Evolutionary conservation across 805 yeast species (phyloP).

Genomic region (Cyberlindnera saturnus): DNA sequence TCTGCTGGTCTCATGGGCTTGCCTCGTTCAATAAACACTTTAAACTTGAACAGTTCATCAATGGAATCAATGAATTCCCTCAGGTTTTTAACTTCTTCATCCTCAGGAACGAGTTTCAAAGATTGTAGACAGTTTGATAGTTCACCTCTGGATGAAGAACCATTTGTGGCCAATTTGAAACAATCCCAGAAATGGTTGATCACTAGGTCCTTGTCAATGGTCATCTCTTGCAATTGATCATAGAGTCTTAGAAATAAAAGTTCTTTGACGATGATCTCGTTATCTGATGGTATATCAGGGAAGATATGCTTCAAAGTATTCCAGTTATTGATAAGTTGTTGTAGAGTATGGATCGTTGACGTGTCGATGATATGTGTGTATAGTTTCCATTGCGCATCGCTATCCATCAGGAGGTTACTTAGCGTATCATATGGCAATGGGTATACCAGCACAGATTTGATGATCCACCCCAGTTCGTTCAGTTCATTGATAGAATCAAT

Average conservation of each 20-base stretch:
- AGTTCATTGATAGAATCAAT: too few species aligned
- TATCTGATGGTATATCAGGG: slow-evolving; percentile 4
- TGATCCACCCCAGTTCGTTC: not conserved
- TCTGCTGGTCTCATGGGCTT: slow-evolving; percentile 35
- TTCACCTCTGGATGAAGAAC: slow-evolving; percentile 32
- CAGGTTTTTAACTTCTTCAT: slow-evolving; percentile 11
- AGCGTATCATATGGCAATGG: slow-evolving; percentile 8
- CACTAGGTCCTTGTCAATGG: slow-evolving; percentile 13
- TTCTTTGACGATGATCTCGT: slow-evolving; percentile 19
- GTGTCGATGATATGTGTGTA: slow-evolving; percentile 5
- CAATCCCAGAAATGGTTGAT: slow-evolving; percentile 34
- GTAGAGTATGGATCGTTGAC: not conserved
- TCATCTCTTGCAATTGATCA: slow-evolving; percentile 14
- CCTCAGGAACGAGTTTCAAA: slow-evolving; percentile 17
- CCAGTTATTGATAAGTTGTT: not conserved
- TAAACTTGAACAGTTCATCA: slow-evolving; percentile 25
- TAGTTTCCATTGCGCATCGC: slow-evolving; percentile 5
- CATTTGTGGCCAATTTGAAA: slow-evolving; percentile 38
- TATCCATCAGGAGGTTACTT: slow-evolving; percentile 4
- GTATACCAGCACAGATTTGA: slow-evolving; percentile 6
- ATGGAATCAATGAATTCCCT: slow-evolving; percentile 19
- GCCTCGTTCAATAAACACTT: slow-evolving; percentile 27
- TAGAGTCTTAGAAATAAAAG: slow-evolving; percentile 26
- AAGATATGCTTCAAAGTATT: slow-evolving; percentile 5
- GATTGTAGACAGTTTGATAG: slow-evolving; percentile 31